phyloP scores from a whole-genome alignment of 2,329 filamentous ascomycete species.

The Ophiocordyceps camponoti-saundersi region DNA sequence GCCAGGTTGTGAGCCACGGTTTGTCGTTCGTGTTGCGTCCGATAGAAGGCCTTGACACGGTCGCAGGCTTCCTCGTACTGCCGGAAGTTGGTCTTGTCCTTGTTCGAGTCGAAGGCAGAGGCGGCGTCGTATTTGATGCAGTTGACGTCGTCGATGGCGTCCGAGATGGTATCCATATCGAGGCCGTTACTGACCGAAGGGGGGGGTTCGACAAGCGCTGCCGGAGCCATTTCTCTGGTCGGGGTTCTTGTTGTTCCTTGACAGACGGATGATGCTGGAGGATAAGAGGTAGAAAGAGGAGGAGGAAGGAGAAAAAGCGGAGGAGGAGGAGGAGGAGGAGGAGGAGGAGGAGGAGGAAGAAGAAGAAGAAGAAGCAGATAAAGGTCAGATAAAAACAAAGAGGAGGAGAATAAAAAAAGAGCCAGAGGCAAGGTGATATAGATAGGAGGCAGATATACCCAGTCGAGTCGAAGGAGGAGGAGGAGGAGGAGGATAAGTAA shows the following conservation, averaged over 20 bases:
- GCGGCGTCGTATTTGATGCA: constrained; percentile 29
- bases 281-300: neutral
- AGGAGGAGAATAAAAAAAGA: neutral
- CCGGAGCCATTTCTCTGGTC: constrained; percentile 9
- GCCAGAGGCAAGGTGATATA: neutral
- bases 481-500: too few relatives aligned
- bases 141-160: constrained; percentile 33
- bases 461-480: too few relatives aligned
- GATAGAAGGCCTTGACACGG: constrained; percentile 76
- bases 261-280: neutral
- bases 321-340: neutral
- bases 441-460: too few relatives aligned
- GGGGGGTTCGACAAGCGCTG: constrained; percentile 7
- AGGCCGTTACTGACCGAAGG: constrained; percentile 14
- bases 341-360: neutral
- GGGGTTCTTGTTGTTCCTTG: too few relatives aligned
- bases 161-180: constrained; percentile 33
- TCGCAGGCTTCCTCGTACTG: constrained; percentile 74
- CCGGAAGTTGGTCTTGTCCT: constrained; percentile 67
- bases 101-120: constrained; percentile 54
- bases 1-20: constrained; percentile 73
- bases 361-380: neutral
- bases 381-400: neutral
- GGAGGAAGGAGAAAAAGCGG: neutral
- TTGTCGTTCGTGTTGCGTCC: constrained; percentile 52